Percentiles rank a stretch among this genome's conserved stretches.
These are phyloP conservation scores for Pholiota microspora DNA, from an alignment of 768 basidiomycete genomes.

Conservation along the genomic window DNA sequence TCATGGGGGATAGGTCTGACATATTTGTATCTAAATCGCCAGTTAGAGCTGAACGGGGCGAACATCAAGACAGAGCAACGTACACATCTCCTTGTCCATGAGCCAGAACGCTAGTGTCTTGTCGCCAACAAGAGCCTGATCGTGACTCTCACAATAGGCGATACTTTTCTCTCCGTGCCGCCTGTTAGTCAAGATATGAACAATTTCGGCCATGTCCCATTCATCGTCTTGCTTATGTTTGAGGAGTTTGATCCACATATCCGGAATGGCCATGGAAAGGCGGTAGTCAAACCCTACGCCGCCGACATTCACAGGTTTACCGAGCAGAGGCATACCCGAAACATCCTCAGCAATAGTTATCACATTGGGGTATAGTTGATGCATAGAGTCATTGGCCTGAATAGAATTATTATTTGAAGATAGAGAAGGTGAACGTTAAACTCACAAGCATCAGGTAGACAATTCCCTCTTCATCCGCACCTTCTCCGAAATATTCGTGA, in stretches of 20 bases:
- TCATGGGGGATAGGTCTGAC: slow-evolving; percentile 83
- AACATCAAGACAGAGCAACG: slow-evolving; percentile 24
- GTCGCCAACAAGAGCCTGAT: slow-evolving; percentile 97
- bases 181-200: slow-evolving; percentile 87
- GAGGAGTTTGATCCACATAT: slow-evolving; percentile 99
- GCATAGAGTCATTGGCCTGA: slow-evolving; percentile 91
- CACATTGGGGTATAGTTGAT: slow-evolving; percentile 71
- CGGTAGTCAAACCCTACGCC: slow-evolving; percentile 98
- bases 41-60: background rate
- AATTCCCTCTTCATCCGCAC: slow-evolving; percentile 84
- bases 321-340: slow-evolving; percentile 96
- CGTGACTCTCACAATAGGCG: slow-evolving; percentile 93
- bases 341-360: slow-evolving; percentile 99
- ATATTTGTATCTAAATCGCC: slow-evolving; percentile 76
- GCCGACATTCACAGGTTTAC: slow-evolving; percentile 73
- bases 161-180: slow-evolving; percentile 89
- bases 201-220: slow-evolving; percentile 88
- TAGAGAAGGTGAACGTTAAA: background rate
- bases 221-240: slow-evolving; percentile 87
- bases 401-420: slow-evolving; percentile 9
- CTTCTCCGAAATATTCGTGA: slow-evolving; percentile 93
- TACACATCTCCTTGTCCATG: slow-evolving; percentile 99
- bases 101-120: slow-evolving; percentile 99
- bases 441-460: slow-evolving; percentile 96
- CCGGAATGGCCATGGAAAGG: slow-evolving; percentile 96